Base-by-base conservation (phyloP, 305 asterid genomes). In the Fraxinus albicans region DNA sequence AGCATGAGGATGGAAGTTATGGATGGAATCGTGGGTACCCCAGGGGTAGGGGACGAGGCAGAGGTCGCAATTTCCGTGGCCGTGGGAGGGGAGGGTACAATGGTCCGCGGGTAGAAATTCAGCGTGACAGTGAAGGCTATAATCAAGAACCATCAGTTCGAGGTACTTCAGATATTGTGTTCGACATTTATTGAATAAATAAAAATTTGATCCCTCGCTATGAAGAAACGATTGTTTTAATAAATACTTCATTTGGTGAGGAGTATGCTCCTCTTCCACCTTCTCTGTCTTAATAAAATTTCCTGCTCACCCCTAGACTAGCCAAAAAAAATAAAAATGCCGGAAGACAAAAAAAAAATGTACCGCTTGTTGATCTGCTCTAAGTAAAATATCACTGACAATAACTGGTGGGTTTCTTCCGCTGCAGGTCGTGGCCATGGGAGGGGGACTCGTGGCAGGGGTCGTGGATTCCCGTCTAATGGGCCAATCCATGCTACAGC, bases 1-100 rank as follows among this genome's bases (percentile, higher is more conserved):
- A 92, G 84, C 84, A 85, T 73, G 95, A 92, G 19, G 94, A 89
- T 83, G 94, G 91, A 47, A 90, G 91, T 82, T 91, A 88, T 80
- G 91, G 88, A 79, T 74, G 83, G 70, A 83, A 82, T 34, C 89
- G 85, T 33, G 88, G 88, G 58, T 86, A 78, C 76, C 60, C 89
- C 69, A 87, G 90, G 85, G 92, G 93, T 50, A 85, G 95, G 84
- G 92, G 91, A 23, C 86, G 91, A 21, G 95, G 92, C 21, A 86
- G 91, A 81, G 91, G 91, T 70, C 90, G 90, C 74, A 81, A 42
- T 77, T 88, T 86, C 84, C 89, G 88, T 86, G 92, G 93, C 76
- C 93, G 93, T 87, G 93, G 88, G 17, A 86, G 92, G 77, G 86
- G 88, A 13, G 89, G 86, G n/a, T 87, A 85, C 83, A 40, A 78